Evolutionary conservation across 2,329 filamentous ascomycete genomes (phyloP), one percentile per base, ranked within the genome.

Genomic region (Rhinocladiella similis): DNA sequence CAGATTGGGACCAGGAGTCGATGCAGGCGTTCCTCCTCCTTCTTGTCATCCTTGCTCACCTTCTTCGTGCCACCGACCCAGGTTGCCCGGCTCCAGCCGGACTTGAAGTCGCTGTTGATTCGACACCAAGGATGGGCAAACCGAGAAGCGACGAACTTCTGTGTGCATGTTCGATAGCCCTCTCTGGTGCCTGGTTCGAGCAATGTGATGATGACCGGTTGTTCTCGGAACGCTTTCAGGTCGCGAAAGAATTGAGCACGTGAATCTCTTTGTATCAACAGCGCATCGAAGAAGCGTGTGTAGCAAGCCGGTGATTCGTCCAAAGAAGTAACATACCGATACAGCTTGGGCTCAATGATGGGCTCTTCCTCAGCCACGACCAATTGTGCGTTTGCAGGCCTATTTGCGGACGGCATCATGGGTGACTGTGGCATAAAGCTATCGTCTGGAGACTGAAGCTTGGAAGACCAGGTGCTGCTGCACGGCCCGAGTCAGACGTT

Each of bases 61-160:
- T 54, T 54, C 47, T 56, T 57, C 22, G 52, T 59, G 22, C 25
- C 19, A 16, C 62, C 54, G n/a, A 39, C 33, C 54, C 56, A 57
- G 39, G 43, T 56, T 6, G 53, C 53, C 38, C 50, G 38, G 12
- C 41, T 57, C 56, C 53, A 59, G 22, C 60, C 54, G 9, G 36
- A 49, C 9, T 46, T 41, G 49, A 54, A 57, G 22, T 56, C 57
- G 25, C 54, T 57, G n/a, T 51, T 45, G 39, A 45, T 57, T 13
- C 60, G 59, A 43, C 62, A 63, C 62, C 62, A 66, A 18, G 63
- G 62, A 38, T 66, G 62, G 2, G 63, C 63, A 39, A 66, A 66
- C 6, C 59, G 54, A 13, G 60, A 63, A 3, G 25, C 51, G 20
- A 65, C 36, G 45, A 62, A 66, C 2, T 42, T 20, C 3, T 42